Evolutionary conservation across 805 yeast genomes (phyloP).

Genomic region (Candida jianshihensis): DNA sequence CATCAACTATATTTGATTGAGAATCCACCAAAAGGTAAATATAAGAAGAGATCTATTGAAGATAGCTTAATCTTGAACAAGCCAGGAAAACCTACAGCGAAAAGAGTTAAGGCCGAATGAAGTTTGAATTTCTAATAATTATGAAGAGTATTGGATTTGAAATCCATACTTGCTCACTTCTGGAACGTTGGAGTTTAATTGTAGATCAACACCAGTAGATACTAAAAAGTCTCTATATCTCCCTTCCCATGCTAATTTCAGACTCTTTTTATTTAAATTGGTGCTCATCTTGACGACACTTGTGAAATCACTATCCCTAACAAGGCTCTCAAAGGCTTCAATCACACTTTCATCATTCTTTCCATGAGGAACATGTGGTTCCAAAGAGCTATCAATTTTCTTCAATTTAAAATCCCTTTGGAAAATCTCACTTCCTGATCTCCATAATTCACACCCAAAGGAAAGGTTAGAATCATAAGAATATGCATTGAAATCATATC

Average conservation of each 20-base stretch:
- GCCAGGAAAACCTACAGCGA: not conserved
- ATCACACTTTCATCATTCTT: slow-evolving; percentile 35
- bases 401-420: slow-evolving; percentile 14
- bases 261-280: slow-evolving; percentile 51
- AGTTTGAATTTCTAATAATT: slow-evolving; percentile 1
- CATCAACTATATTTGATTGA: slow-evolving; percentile 50
- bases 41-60: slow-evolving; percentile 20
- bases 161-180: slow-evolving; percentile 49
- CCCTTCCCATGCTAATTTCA: slow-evolving; percentile 83
- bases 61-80: not conserved
- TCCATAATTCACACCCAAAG: slow-evolving; percentile 82
- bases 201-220: slow-evolving; percentile 61
- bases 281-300: slow-evolving; percentile 73
- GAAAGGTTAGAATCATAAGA: slow-evolving; percentile 85
- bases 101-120: not conserved
- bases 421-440: slow-evolving; percentile 13
- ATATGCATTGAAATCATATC: slow-evolving; percentile 83
- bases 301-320: slow-evolving; percentile 48
- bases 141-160: slow-evolving; percentile 56
- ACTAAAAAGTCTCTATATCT: slow-evolving; percentile 71
- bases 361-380: slow-evolving; percentile 25
- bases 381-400: slow-evolving; percentile 21
- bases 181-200: slow-evolving; percentile 37
- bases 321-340: slow-evolving; percentile 43
- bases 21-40: slow-evolving; percentile 31